Base-by-base conservation (phyloP, 768 basidiomycete genomes). In the Kwoniella sp. region DNA sequence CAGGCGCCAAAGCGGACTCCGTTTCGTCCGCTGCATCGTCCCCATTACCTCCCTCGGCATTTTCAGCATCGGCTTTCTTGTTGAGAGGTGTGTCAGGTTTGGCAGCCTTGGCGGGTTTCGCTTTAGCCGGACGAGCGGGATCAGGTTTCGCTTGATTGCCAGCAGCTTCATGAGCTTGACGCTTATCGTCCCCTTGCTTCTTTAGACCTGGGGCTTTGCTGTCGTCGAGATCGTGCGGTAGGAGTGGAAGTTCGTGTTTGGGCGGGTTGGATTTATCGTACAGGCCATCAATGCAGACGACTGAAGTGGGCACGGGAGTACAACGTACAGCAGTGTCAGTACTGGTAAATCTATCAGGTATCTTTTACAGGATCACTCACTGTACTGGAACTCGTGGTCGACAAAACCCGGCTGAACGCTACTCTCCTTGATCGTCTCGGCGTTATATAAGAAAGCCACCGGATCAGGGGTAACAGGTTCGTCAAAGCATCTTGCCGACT, bases 271-370 rank as follows among this genome's bases (percentile, higher is more conserved):
- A 55, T 22, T 71, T 56, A 37, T 68, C 64, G 40, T 68, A 61
- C 17, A 64, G 15, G 9, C 69, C 71, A 30, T 76, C 80, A 24
- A 81, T 77, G 62, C 80, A 81, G 27, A 79, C 80, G 36, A 79
- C 80, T 81, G 52, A 19, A 33, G 30, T 24, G 29, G 49, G 13
- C 33, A 33, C 19, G 40, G 13, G 40, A 30, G 13, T n/a, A n/a
- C n/a, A n/a, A n/a, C n/a, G n/a, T n/a, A n/a, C n/a, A n/a, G n/a
- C n/a, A n/a, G n/a, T n/a, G n/a, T n/a, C n/a, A n/a, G n/a, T n/a
- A n/a, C n/a, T n/a, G n/a, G n/a, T n/a, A n/a, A n/a, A n/a, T n/a
- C n/a, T n/a, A n/a, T n/a, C n/a, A n/a, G n/a, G n/a, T n/a, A n/a
- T n/a, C n/a, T n/a, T n/a, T n/a, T n/a, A n/a, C n/a, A n/a, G n/a